Evolutionary conservation across 257 asterid species (phyloP).

Genomic region (Handroanthus guayacan): DNA sequence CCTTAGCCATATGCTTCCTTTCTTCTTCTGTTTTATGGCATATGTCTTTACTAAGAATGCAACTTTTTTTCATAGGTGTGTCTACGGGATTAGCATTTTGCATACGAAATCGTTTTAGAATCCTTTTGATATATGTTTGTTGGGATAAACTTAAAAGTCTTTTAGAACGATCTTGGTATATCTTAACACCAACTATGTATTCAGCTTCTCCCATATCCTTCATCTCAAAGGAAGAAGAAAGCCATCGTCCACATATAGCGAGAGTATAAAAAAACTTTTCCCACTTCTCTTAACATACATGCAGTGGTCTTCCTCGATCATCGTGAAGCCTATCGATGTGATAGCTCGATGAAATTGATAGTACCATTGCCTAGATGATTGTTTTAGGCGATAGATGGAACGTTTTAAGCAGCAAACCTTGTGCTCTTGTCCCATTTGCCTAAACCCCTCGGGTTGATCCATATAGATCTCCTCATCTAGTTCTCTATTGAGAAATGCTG

Average conservation of each 20-base stretch:
- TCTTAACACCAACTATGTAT: not conserved
- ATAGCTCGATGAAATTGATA: not conserved
- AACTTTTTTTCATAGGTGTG: too few species aligned
- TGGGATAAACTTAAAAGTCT: too few species aligned
- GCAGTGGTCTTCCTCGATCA: not conserved
- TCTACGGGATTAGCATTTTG: too few species aligned
- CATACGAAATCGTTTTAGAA: too few species aligned
- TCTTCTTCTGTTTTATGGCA: too few species aligned
- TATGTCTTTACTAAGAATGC: too few species aligned
- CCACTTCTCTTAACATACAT: too few species aligned
- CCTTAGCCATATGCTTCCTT: too few species aligned
- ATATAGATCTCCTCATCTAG: not conserved
- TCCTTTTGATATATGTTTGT: too few species aligned
- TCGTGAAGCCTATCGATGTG: not conserved
- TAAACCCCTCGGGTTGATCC: not conserved
- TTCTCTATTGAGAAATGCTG: not conserved
- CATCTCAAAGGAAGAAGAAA: not conserved
- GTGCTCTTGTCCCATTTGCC: not conserved
- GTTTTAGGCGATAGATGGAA: not conserved
- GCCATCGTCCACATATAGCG: too few species aligned
- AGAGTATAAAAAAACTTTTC: too few species aligned
- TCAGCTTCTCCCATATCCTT: not conserved
- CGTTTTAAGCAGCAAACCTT: not conserved
- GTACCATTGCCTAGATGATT: not conserved
- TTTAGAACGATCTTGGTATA: not conserved